phyloP scores from a whole-genome alignment of 228 moss, liverwort and hornwort species.

The Sphagnum magellanicum region DNA sequence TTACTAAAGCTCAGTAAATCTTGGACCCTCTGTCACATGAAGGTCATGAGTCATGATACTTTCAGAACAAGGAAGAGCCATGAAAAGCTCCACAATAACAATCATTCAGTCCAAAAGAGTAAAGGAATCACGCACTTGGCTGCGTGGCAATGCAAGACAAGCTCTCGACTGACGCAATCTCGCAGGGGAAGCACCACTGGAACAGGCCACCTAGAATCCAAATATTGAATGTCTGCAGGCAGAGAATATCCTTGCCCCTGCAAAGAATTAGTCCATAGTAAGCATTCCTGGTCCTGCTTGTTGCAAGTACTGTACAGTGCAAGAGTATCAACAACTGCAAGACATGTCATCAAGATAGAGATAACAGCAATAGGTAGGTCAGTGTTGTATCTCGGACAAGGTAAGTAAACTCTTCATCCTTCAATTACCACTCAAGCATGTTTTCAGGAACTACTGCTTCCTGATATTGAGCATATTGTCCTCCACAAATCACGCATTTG shows the following conservation, averaged over 20 bases:
- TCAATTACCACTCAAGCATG: too few relatives aligned
- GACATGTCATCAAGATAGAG: too few relatives aligned
- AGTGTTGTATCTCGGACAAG: too few relatives aligned
- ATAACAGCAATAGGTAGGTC: too few relatives aligned
- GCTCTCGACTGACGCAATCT: slow-evolving; percentile 76
- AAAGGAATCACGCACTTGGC: slow-evolving; percentile 49
- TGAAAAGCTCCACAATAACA: neutral
- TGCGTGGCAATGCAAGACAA: slow-evolving; percentile 66
- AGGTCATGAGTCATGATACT: too few relatives aligned
- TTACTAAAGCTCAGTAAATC: neutral
- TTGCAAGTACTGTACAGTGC: too few relatives aligned
- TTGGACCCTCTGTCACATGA: neutral
- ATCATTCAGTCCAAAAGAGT: neutral
- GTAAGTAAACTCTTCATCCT: too few relatives aligned
- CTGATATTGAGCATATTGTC: too few relatives aligned
- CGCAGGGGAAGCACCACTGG: slow-evolving; percentile 78
- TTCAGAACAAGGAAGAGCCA: neutral
- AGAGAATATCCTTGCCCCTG: slow-evolving; percentile 93
- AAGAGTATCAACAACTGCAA: too few relatives aligned
- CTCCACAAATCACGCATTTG: neutral
- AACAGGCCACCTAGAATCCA: slow-evolving; percentile 83
- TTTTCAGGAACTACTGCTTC: too few relatives aligned
- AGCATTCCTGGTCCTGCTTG: too few relatives aligned
- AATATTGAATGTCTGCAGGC: slow-evolving; percentile 77
- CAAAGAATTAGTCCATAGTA: neutral